These are phyloP conservation scores for Sophora flavescens DNA, from an alignment of 306 rosid species.

Conservation along the genomic window DNA sequence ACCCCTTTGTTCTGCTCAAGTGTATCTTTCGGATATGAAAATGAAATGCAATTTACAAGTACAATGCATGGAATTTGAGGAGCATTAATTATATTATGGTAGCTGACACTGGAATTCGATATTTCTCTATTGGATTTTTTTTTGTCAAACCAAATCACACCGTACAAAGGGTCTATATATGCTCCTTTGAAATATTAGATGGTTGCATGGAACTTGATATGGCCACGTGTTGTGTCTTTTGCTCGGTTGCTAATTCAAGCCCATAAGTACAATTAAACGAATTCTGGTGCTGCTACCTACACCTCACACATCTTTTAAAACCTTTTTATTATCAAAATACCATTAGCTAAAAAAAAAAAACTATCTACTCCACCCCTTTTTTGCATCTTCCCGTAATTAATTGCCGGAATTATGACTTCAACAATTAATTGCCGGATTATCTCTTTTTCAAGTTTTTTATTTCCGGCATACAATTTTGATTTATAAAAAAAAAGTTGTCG, in stretches of 20 bases:
- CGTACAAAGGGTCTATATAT: conserved; percentile 31
- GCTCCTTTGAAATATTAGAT: neutral
- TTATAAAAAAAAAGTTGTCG: too few species aligned
- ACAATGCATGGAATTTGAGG: conserved; percentile 41
- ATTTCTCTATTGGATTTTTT: neutral
- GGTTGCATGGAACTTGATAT: conserved; percentile 23
- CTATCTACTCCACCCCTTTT: too few species aligned
- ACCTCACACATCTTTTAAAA: too few species aligned
- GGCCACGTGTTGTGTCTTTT: conserved; percentile 33
- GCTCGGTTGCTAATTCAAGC: conserved; percentile 11
- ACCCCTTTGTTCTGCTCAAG: conserved; percentile 47
- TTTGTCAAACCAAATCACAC: conserved; percentile 45
- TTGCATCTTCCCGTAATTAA: too few species aligned
- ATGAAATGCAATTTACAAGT: conserved; percentile 46
- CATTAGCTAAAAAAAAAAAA: too few species aligned
- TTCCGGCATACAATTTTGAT: too few species aligned
- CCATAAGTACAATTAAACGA: conserved; percentile 3
- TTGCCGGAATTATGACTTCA: too few species aligned
- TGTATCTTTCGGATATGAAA: conserved; percentile 56
- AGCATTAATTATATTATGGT: conserved; percentile 29
- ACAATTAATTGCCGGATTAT: too few species aligned
- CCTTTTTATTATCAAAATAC: too few species aligned
- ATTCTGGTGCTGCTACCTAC: too few species aligned
- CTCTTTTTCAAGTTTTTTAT: too few species aligned
- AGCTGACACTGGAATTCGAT: conserved; percentile 29